Conservation (phyloP, 2,329 filamentous ascomycete species). For the Fusarium brachygibbosum region DNA sequence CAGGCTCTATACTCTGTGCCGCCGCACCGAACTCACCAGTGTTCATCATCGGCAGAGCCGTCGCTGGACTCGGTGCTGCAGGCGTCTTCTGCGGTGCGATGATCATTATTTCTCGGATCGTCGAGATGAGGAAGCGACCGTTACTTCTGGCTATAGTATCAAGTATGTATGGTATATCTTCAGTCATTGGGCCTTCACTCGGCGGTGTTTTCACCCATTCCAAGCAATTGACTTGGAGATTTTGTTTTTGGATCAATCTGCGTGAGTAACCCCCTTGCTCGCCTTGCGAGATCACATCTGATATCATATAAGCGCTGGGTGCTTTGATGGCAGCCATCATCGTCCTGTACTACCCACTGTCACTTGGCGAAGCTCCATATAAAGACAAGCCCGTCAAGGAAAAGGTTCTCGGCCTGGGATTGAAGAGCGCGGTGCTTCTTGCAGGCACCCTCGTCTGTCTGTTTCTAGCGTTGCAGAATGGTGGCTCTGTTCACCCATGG, state of each 20-base stretch:
- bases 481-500: slow-evolving; percentile 42
- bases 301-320: slow-evolving; percentile 11
- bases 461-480: slow-evolving; percentile 46
- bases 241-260: slow-evolving; percentile 46
- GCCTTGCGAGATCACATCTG: not conserved
- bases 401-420: slow-evolving; percentile 21
- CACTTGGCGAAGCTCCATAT: slow-evolving; percentile 23
- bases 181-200: slow-evolving; percentile 35
- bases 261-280: slow-evolving; percentile 1
- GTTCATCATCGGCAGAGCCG: slow-evolving; percentile 56
- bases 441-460: slow-evolving; percentile 29
- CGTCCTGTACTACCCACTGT: slow-evolving; percentile 19
- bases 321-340: slow-evolving; percentile 25
- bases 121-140: slow-evolving; percentile 31
- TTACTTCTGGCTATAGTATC: slow-evolving; percentile 31
- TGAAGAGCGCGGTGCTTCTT: slow-evolving; percentile 36
- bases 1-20: slow-evolving; percentile 48
- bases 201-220: slow-evolving; percentile 44
- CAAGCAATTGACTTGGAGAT: slow-evolving; percentile 39
- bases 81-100: slow-evolving; percentile 37
- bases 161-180: slow-evolving; percentile 45
- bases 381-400: not conserved
- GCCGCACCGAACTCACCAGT: slow-evolving; percentile 51
- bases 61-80: slow-evolving; percentile 53
- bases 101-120: slow-evolving; percentile 30